These are phyloP conservation scores for Crithidia thermophila DNA, from an alignment of 208 protist genomes.

Conservation along the genomic window DNA sequence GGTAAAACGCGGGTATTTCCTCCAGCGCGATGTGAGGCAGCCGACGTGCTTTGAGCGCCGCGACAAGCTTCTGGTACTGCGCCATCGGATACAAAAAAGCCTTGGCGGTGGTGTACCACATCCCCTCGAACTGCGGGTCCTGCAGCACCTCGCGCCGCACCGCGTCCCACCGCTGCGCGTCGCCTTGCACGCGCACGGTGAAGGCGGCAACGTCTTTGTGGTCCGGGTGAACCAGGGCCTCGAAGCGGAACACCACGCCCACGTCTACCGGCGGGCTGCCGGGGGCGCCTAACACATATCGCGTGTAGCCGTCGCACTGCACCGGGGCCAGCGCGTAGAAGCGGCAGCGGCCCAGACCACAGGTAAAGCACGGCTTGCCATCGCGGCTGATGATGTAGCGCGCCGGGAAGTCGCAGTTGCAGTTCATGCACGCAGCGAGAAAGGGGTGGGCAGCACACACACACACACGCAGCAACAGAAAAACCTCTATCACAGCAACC, in stretches of 20 bases:
- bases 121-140: conserved; percentile 39
- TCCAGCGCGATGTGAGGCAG: conserved; percentile 46
- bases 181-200: conserved; percentile 31
- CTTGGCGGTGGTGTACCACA: conserved; percentile 53
- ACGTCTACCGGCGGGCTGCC: conserved; percentile 28
- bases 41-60: conserved; percentile 33
- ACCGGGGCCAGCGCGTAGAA: conserved; percentile 63
- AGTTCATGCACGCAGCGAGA: conserved; percentile 57
- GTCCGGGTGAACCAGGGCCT: conserved; percentile 65
- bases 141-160: conserved; percentile 46
- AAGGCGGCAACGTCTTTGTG: conserved; percentile 38
- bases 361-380: conserved; percentile 63
- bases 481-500: neutral
- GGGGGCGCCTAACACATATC: conserved; percentile 43
- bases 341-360: conserved; percentile 54
- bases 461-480: neutral
- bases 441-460: neutral
- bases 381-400: conserved; percentile 47
- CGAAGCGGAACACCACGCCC: conserved; percentile 63
- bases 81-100: conserved; percentile 76
- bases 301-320: conserved; percentile 67
- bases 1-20: conserved; percentile 83
- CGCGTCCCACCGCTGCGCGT: conserved; percentile 16
- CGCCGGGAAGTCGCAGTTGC: conserved; percentile 58
- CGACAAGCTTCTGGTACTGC: conserved; percentile 53